Percentiles rank a stretch among this genome's conserved stretches.
These are phyloP conservation scores for Geotrichum restrictum DNA, from an alignment of 1,139 yeast species.

Conservation along the genomic window DNA sequence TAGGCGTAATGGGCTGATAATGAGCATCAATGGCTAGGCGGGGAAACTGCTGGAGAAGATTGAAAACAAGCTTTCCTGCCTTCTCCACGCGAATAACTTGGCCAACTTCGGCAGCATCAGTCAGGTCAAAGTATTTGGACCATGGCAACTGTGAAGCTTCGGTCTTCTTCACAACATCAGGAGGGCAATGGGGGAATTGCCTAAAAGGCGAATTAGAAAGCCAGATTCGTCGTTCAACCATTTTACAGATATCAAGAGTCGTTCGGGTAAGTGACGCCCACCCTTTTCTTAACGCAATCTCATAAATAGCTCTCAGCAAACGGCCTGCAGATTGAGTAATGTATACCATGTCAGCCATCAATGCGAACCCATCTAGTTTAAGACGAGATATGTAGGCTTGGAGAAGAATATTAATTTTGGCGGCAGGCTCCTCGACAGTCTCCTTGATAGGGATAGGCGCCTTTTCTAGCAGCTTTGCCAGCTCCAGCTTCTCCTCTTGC, in stretches of 20 bases:
- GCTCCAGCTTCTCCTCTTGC: constrained; percentile 80
- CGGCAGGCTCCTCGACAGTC: constrained; percentile 61
- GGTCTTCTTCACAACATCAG: constrained; percentile 63
- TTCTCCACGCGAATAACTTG: constrained; percentile 74
- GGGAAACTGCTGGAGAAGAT: constrained; percentile 70
- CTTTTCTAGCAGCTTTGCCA: constrained; percentile 61
- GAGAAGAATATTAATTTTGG: constrained; percentile 74
- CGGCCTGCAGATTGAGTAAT: constrained; percentile 93
- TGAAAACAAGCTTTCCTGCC: constrained; percentile 58
- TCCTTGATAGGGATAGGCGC: constrained; percentile 88
- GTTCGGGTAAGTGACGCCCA: constrained; percentile 67
- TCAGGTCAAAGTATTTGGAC: constrained; percentile 64
- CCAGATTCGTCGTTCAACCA: constrained; percentile 85
- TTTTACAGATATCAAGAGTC: constrained; percentile 65
- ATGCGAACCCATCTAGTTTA: constrained; percentile 78
- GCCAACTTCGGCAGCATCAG: constrained; percentile 69
- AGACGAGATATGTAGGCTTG: constrained; percentile 82
- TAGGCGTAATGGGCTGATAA: constrained; percentile 73
- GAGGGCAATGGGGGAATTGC: constrained; percentile 69
- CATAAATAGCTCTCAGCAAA: constrained; percentile 77
- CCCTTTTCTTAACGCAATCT: constrained; percentile 62
- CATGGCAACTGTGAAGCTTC: constrained; percentile 85
- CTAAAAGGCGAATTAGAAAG: constrained; percentile 77
- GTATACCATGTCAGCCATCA: constrained; percentile 90
- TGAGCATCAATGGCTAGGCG: constrained; percentile 53